These are phyloP conservation scores for Celoporthe dispersa DNA, from an alignment of 2,329 filamentous ascomycete genomes.

Conservation along the genomic window DNA sequence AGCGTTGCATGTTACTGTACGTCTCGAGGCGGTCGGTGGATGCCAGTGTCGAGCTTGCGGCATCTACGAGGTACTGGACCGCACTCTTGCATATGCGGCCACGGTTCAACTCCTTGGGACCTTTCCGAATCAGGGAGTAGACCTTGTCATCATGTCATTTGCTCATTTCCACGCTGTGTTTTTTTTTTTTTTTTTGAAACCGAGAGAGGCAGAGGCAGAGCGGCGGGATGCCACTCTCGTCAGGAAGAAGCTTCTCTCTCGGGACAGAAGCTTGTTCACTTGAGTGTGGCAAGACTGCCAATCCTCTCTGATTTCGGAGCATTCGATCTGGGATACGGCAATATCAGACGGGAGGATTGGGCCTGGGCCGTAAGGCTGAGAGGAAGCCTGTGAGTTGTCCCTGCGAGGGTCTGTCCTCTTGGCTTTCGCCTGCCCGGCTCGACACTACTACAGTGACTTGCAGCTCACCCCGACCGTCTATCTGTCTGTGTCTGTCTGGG, in stretches of 20 bases:
- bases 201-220: not conserved
- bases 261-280: not conserved
- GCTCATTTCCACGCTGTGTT: not conserved
- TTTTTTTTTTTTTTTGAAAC: not conserved
- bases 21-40: not conserved
- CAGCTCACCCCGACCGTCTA: not conserved
- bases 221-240: not conserved
- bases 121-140: not conserved
- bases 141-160: not conserved
- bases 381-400: not conserved
- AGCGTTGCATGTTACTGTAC: not conserved
- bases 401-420: not conserved
- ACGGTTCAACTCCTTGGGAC: not conserved
- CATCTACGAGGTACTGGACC: constrained; percentile 2
- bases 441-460: not conserved
- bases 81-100: constrained; percentile 1
- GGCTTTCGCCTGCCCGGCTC: not conserved
- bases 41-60: not conserved
- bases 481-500: not conserved
- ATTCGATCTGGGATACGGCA: constrained; percentile 8
- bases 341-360: constrained; percentile 5
- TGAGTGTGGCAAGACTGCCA: not conserved
- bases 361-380: constrained; percentile 26
- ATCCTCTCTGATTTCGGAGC: not conserved
- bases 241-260: not conserved